Base-by-base conservation (phyloP, 2,329 filamentous ascomycete genomes). In the Colletotrichum karsti region DNA sequence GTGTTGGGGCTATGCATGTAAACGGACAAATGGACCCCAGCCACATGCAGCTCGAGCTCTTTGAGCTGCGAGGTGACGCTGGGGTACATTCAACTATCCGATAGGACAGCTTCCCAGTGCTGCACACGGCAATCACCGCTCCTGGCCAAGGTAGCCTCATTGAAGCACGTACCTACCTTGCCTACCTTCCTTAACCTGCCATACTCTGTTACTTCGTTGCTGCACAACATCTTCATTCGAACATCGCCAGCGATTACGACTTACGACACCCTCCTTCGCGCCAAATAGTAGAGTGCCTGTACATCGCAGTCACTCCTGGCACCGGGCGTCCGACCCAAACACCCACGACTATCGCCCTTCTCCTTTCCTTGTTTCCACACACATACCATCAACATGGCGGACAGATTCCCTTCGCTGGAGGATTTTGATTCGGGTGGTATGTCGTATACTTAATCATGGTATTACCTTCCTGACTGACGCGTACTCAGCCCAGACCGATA, bases 371-470 rank as follows among this genome's bases (percentile, higher is more conserved):
- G 57, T 53, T 13, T 57, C 55, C 62, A 58, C 35, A 59, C 33
- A 57, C 28, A 69, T 48, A 55, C 37, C 51, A 42, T 67, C 75
- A 82, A 75, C 48, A 94, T 94, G 92, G 92, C 92, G 54, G 91
- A 94, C 81, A 85, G 91, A 75, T 94, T 94, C 79, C 92, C 92
- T 74, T 93, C 92, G 50, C 82, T 94, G 74, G 92, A 94, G 80
- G 92, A 94, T 76, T 92, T 94, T 77, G 90, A 92, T 79, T 87
- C 87, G 30, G 88, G 87, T 74, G 87, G 88, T 90, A 80, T 15
- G 67, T 60, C 22, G 15, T 15, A 9, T 4, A 18, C 9, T 18
- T 12, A 35, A 30, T 53, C 15, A 10, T 51, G 24, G 22, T 15
- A 26, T 18, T 10, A 15, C 5, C 8, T 35, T 10, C 26, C 30